Percentiles rank a stretch among this genome's conserved stretches.
phyloP scores from a whole-genome alignment of 2,329 filamentous ascomycete genomes.

The Colletotrichum nymphaeae region DNA sequence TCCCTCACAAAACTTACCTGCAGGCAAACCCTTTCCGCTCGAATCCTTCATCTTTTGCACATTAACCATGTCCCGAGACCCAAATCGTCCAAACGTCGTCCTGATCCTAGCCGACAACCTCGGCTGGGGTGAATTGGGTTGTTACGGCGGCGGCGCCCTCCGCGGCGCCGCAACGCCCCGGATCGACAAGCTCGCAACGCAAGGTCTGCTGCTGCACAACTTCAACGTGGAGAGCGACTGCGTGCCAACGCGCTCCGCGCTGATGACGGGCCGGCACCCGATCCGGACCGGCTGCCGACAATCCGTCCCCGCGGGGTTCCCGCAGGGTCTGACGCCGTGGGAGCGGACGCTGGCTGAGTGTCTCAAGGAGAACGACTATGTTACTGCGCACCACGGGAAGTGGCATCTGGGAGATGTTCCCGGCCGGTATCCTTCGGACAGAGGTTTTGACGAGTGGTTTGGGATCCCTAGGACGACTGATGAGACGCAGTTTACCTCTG shows the following conservation, averaged over 20 bases:
- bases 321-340: constrained; percentile 46
- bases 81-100: constrained; percentile 43
- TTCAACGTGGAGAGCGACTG: constrained; percentile 53
- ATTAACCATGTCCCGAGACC: constrained; percentile 37
- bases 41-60: neutral
- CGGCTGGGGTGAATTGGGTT: constrained; percentile 50
- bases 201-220: constrained; percentile 48
- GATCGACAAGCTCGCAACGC: constrained; percentile 46
- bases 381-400: constrained; percentile 47
- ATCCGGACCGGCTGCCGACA: constrained; percentile 48
- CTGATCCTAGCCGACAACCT: constrained; percentile 51
- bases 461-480: constrained; percentile 50
- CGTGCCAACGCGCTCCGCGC: constrained; percentile 47
- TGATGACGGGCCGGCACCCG: constrained; percentile 50
- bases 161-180: constrained; percentile 47
- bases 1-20: neutral
- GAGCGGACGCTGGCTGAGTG: constrained; percentile 46
- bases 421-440: constrained; percentile 47
- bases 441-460: constrained; percentile 51
- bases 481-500: constrained; percentile 48
- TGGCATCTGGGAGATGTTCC: constrained; percentile 50
- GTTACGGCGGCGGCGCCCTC: constrained; percentile 46
- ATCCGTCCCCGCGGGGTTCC: constrained; percentile 47
- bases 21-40: neutral
- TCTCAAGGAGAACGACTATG: constrained; percentile 43